These are phyloP conservation scores for Phialocephala sp. DNA, from an alignment of 2,329 filamentous ascomycete species.

Conservation along the genomic window DNA sequence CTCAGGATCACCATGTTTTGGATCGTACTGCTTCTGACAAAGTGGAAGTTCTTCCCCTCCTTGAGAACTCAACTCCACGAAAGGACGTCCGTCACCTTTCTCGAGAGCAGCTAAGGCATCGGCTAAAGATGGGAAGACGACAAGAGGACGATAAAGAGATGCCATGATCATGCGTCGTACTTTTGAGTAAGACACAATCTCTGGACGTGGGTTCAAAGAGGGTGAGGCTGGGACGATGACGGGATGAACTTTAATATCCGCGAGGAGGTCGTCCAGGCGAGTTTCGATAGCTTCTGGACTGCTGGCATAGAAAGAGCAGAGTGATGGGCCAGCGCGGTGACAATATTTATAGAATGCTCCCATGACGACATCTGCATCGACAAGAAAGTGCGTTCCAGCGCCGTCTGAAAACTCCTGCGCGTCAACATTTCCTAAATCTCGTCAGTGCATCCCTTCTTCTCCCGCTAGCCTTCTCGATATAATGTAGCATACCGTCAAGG, in stretches of 20 bases:
- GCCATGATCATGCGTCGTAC: slow-evolving; percentile 37
- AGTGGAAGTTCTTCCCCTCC: slow-evolving; percentile 24
- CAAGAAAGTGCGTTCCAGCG: slow-evolving; percentile 50
- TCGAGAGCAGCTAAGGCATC: slow-evolving; percentile 38
- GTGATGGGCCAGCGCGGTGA: slow-evolving; percentile 42
- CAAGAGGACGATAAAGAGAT: slow-evolving; percentile 40
- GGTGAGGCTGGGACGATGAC: slow-evolving; percentile 33
- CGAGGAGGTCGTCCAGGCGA: slow-evolving; percentile 46
- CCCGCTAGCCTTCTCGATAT: slow-evolving; percentile 39
- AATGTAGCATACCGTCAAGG: slow-evolving; percentile 43
- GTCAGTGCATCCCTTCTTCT: slow-evolving; percentile 50
- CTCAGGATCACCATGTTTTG: not conserved
- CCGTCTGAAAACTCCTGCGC: slow-evolving; percentile 36
- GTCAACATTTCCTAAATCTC: slow-evolving; percentile 34
- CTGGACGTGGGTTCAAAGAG: slow-evolving; percentile 21
- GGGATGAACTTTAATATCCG: slow-evolving; percentile 45
- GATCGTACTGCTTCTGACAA: slow-evolving; percentile 14
- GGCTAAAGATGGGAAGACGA: slow-evolving; percentile 40
- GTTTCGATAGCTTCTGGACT: slow-evolving; percentile 33
- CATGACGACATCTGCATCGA: slow-evolving; percentile 41
- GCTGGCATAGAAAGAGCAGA: slow-evolving; percentile 36
- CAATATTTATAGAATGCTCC: slow-evolving; percentile 40
- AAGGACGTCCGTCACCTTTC: slow-evolving; percentile 51
- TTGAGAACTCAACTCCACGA: slow-evolving; percentile 32
- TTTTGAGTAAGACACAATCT: slow-evolving; percentile 41